Percentiles rank a stretch among this genome's conserved stretches.
These are phyloP conservation scores for Alternaria brassicicola DNA, from an alignment of 2,329 filamentous ascomycete genomes.

Conservation along the genomic window DNA sequence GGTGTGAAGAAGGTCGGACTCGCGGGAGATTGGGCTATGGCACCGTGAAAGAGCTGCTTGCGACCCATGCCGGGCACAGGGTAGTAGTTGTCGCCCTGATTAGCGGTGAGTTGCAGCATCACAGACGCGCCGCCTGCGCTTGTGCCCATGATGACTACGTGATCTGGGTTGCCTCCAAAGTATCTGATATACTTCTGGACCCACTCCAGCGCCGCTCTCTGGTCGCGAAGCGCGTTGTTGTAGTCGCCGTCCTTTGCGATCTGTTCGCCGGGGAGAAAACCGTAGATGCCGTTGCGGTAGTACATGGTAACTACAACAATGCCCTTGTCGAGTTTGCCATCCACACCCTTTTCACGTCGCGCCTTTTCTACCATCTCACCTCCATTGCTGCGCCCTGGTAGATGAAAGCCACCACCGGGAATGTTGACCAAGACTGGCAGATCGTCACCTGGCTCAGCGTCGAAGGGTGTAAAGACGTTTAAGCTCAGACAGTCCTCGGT, in stretches of 20 bases:
- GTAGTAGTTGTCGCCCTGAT: conserved; percentile 38
- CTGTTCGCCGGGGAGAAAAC: conserved; percentile 53
- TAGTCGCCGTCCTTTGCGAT: conserved; percentile 46
- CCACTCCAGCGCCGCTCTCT: conserved; percentile 50
- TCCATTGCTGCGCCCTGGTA: conserved; percentile 41
- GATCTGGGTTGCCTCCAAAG: conserved; percentile 55
- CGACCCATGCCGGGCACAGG: conserved; percentile 35
- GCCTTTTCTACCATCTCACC: conserved; percentile 42
- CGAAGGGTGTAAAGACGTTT: conserved; percentile 42
- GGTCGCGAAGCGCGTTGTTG: conserved; percentile 47
- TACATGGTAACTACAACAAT: conserved; percentile 44
- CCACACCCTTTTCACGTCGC: conserved; percentile 30
- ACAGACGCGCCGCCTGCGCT: conserved; percentile 43
- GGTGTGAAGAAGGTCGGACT: conserved; percentile 43
- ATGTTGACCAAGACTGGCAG: conserved; percentile 53
- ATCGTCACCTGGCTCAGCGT: conserved; percentile 42
- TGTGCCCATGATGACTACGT: conserved; percentile 54
- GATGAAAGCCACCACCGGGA: conserved; percentile 54
- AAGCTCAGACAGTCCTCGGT: conserved; percentile 54
- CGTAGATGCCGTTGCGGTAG: conserved; percentile 51
- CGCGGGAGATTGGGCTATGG: conserved; percentile 40
- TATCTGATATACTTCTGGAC: conserved; percentile 51
- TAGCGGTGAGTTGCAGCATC: conserved; percentile 39
- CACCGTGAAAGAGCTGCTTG: conserved; percentile 41
- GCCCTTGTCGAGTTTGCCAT: conserved; percentile 40